A percentile compares a stretch with the other conserved stretches of the same genome.
phyloP scores from a whole-genome alignment of 371 early-diverging fungal species.

The Mortierella polycephala region DNA sequence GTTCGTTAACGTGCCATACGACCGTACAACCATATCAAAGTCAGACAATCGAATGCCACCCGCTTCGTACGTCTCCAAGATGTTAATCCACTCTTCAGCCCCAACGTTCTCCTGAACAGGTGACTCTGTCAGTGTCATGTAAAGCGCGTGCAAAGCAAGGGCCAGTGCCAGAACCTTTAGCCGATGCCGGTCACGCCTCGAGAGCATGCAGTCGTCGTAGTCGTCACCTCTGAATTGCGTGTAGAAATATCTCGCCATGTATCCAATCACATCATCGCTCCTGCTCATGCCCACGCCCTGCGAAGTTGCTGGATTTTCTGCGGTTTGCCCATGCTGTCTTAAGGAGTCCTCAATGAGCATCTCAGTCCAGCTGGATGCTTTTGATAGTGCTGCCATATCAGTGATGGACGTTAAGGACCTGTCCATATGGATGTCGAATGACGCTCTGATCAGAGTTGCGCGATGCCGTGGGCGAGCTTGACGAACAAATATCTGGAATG shows the following conservation, averaged over 20 bases:
- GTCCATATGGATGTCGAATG: conserved; percentile 19
- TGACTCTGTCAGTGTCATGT: conserved; percentile 13
- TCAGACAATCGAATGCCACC: conserved; percentile 7
- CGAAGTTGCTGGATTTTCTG: not conserved
- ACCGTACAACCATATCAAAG: conserved; percentile 26
- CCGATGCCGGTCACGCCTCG: not conserved
- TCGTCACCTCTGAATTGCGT: not conserved
- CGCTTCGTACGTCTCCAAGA: not conserved
- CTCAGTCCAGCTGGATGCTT: conserved; percentile 11
- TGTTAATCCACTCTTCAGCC: conserved; percentile 11
- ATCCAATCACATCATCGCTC: conserved; percentile 16
- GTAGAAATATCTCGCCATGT: conserved; percentile 16
- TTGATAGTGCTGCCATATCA: not conserved
- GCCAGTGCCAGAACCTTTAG: conserved; percentile 11
- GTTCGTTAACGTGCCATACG: conserved; percentile 22
- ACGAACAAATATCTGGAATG: conserved; percentile 6
- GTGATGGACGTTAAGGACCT: not conserved
- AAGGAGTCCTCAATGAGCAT: conserved; percentile 35
- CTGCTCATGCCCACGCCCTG: not conserved
- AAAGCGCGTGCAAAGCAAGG: conserved; percentile 35
- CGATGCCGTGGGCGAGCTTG: conserved; percentile 23
- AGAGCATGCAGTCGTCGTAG: not conserved
- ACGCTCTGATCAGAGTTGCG: conserved; percentile 15
- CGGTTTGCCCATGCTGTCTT: conserved; percentile 1
- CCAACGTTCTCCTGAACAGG: not conserved